These are phyloP conservation scores for Cyclotella baltica DNA, from an alignment of 108 stramenopile species.

Conservation along the genomic window DNA sequence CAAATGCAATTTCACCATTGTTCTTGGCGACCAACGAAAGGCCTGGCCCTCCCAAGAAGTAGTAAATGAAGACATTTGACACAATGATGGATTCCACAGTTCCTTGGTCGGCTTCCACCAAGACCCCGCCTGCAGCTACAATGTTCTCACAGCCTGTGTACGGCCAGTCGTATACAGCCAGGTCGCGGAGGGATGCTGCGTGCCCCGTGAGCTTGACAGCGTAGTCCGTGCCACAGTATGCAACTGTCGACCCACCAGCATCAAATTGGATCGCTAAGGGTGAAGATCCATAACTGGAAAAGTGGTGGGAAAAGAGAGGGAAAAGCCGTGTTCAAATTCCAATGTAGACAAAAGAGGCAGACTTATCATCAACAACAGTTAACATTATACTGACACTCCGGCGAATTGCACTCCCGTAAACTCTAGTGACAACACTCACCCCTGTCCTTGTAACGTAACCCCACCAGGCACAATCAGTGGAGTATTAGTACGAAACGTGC, in stretches of 20 bases:
- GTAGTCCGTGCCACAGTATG: constrained; percentile 37
- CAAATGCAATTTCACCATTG: constrained; percentile 33
- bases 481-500: constrained; percentile 29
- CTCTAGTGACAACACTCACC: too few relatives aligned
- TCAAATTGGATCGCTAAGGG: constrained; percentile 37
- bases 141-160: constrained; percentile 34
- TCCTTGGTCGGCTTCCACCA: constrained; percentile 30
- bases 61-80: constrained; percentile 45
- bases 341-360: too few relatives aligned
- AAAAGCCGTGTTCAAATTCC: too few relatives aligned
- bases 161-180: constrained; percentile 42
- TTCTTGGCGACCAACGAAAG: constrained; percentile 34
- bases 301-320: too few relatives aligned
- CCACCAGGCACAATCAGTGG: constrained; percentile 29
- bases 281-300: constrained; percentile 36
- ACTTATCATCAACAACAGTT: too few relatives aligned
- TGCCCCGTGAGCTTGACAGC: constrained; percentile 37
- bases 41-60: constrained; percentile 40
- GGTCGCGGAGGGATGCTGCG: constrained; percentile 19
- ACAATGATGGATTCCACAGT: constrained; percentile 38
- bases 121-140: constrained; percentile 31
- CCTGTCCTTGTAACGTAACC: constrained; percentile 31
- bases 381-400: too few relatives aligned
- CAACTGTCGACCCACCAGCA: constrained; percentile 33
- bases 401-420: too few relatives aligned